phyloP scores from a whole-genome alignment of 768 basidiomycete species.

The Hortiboletus flavorubellus region DNA sequence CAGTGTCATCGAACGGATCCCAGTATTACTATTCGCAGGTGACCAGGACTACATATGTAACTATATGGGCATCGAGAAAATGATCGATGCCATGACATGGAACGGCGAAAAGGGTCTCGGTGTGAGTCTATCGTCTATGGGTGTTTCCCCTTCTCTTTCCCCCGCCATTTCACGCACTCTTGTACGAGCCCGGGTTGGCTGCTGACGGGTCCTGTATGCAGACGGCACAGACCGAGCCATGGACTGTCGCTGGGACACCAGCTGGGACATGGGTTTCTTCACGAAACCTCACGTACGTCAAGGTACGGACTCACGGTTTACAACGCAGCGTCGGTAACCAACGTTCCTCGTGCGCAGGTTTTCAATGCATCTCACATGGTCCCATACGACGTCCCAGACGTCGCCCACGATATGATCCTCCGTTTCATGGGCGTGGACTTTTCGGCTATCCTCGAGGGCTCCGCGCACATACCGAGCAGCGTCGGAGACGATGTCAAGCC shows the following conservation, averaged over 20 bases:
- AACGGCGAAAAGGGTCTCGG: constrained; percentile 80
- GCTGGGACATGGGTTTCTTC: constrained; percentile 92
- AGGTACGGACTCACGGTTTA: constrained; percentile 42
- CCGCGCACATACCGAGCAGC: constrained; percentile 76
- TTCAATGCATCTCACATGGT: constrained; percentile 98
- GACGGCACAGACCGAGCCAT: constrained; percentile 67
- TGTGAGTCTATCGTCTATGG: constrained; percentile 43
- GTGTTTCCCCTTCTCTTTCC: neutral
- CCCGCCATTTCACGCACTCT: neutral
- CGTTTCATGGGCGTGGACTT: constrained; percentile 96
- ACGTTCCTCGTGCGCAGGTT: constrained; percentile 44
- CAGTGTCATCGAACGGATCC: constrained; percentile 69
- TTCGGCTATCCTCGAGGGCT: constrained; percentile 71
- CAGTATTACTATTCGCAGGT: constrained; percentile 89
- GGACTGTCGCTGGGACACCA: constrained; percentile 68
- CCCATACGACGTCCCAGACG: constrained; percentile 80
- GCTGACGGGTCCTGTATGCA: constrained; percentile 21
- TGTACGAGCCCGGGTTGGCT: neutral
- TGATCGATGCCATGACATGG: constrained; percentile 84
- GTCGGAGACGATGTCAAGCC: constrained; percentile 76
- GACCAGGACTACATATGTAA: constrained; percentile 98
- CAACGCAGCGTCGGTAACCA: too few species aligned
- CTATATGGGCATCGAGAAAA: constrained; percentile 83
- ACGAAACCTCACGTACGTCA: constrained; percentile 90
- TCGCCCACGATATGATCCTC: constrained; percentile 96